Base-by-base conservation (phyloP, 495 filamentous ascomycete genomes). In the Umbilicaria muhlenbergii region DNA sequence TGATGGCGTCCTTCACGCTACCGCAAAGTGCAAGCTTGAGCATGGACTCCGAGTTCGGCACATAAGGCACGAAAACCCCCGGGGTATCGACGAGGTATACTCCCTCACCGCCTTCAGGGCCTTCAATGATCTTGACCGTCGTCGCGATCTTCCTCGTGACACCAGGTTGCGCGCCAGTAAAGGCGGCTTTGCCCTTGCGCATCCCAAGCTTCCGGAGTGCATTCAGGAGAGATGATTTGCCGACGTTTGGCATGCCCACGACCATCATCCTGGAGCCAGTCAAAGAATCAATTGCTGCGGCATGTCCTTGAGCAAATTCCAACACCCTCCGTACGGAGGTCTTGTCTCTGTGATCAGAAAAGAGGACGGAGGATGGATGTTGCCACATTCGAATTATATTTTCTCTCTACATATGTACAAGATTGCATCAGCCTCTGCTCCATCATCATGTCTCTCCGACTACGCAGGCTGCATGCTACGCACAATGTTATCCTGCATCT, bases 211-310 rank as follows among this genome's bases (percentile, higher is more conserved):
- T 70, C 10, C 92, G 81, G 34, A 98, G 68, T 21, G 80, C 71
- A 59, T 98, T 98, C 18, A 98, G 76, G 12, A 98, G 68, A 0
- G 89, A 85, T 17, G 84, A 92, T 61, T 98, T 78, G 15, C 74
- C 91, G 0, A 91, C 83, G 60, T 98, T 98, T 5, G 91, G 91
- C 89, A 98, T 95, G 21, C 91, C 91, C 14, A 95, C 87, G 1
- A 96, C 74, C 58, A 98, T 70, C 42, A 85, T 73, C 19, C 86
- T 77, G 42, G 82, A 74, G 2, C 86, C 86, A 6, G 73, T 73
- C 7, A 87, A 59, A 31, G 69, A 73, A 49, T 74, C 60, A 3
- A 56, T 57, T 10, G 59, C 55, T 15, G 52, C 42, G 28, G 69
- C 63, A 44, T 70, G 62, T 31, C 64, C 49, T 45, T 70, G 67